phyloP scores from a whole-genome alignment of 352 stramenopile species.

The Phytophthora chlamydospora region DNA sequence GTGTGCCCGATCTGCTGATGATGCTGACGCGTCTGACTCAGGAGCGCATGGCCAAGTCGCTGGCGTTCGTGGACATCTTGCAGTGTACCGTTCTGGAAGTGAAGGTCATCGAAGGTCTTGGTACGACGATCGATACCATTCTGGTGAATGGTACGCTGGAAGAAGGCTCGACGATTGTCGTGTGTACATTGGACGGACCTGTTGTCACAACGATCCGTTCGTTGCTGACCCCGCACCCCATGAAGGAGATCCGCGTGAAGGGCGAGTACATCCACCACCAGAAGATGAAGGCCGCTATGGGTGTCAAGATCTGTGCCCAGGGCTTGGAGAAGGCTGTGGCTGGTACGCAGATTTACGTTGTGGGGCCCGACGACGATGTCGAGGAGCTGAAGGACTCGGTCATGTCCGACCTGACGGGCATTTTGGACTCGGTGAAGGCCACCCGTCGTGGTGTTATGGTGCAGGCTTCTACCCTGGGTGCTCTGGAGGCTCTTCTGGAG shows the following conservation, averaged over 20 bases:
- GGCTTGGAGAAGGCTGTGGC: conserved; percentile 98
- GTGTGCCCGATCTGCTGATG: conserved; percentile 97
- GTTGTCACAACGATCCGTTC: conserved; percentile 97
- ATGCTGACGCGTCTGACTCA: conserved; percentile 97
- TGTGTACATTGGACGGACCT: conserved; percentile 98
- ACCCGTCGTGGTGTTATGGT: conserved; percentile 98
- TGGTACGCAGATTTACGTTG: conserved; percentile 97
- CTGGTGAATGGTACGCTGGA: conserved; percentile 97
- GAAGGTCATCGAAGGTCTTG: conserved; percentile 99
- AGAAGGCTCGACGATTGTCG: conserved; percentile 97
- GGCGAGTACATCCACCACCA: conserved; percentile 96
- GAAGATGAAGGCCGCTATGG: conserved; percentile 97
- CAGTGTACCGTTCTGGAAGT: conserved; percentile 99
- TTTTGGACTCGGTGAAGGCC: conserved; percentile 96
- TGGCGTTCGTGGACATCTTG: conserved; percentile 91
- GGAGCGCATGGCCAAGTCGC: conserved; percentile 91
- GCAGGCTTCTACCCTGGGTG: conserved; percentile 98
- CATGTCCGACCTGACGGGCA: conserved; percentile 95
- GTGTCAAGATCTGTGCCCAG: conserved; percentile 98
- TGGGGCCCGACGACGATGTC: conserved; percentile 96
- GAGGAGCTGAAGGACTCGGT: conserved; percentile 98
- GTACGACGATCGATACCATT: conserved; percentile 99
- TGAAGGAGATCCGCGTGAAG: conserved; percentile 97
- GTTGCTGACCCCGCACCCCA: conserved; percentile 97
- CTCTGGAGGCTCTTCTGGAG: conserved; percentile 98